Evolutionary conservation across 371 early-diverging fungal genomes (phyloP), one percentile per base, ranked within the genome.

Genomic region (Lichtheimia ornata): DNA sequence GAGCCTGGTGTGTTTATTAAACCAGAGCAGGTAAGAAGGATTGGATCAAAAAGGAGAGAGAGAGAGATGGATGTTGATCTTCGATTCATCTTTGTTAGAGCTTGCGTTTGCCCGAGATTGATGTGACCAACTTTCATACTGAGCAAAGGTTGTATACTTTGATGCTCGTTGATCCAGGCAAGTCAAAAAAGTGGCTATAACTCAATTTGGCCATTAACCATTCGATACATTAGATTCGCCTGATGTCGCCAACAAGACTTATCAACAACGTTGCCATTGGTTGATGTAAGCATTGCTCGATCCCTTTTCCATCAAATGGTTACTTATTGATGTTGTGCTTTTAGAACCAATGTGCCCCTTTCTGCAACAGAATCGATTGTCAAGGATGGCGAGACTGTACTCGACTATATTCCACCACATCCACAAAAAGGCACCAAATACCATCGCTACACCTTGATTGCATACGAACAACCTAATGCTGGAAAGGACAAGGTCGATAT

Each of bases 351-450:
- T 55, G 81, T 91, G 15, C 73, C 85, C 22, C 65, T 90, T 60
- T 85, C 83, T 61, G 76, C 84, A 43, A 83, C 85, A 28, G 67
- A 82, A 62, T 54, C 76, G 11, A 56, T 63, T 12, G 75, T 84
- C 4, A 56, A 54, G 22, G 77, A 62, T 27, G 86, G 87, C 15
- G 77, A 87, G 41, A 72, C 77, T n/a, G 66, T 90, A 18, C 66
- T 91, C 35, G 73, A 82, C 6, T 94, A 93, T 65, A 53, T 89
- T 22, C 90, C 92, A 52, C 93, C 93, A 57, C 94, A 94, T 66
- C 94, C 94, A 35, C 84, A 90, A 51, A 84, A 84, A 62, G 93
- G 93, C 41, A 88, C 92, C 41, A 88, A 87, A 66, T 82, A 81
- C 56, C 94, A 94, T 63, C 87, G 94, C 27, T 91, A 91, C 65